These are phyloP conservation scores for Plectosphaerella cucumerina DNA, from an alignment of 2,329 filamentous ascomycete genomes.

Conservation along the genomic window DNA sequence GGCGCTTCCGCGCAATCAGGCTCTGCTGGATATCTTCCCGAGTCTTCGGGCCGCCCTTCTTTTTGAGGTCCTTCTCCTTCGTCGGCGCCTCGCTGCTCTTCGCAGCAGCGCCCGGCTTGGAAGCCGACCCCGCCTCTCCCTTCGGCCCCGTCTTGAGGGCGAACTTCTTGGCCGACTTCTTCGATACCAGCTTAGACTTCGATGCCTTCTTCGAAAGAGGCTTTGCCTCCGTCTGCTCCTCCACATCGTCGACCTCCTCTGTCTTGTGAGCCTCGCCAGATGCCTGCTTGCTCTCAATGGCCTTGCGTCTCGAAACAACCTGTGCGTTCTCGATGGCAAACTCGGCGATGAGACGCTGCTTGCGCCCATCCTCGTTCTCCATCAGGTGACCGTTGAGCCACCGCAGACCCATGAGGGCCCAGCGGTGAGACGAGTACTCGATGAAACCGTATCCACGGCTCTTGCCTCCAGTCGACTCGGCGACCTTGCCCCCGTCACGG, in stretches of 20 bases:
- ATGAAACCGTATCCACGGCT: conserved; percentile 96
- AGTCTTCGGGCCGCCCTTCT: not conserved
- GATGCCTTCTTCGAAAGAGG: conserved; percentile 22
- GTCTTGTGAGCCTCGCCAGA: conserved; percentile 12
- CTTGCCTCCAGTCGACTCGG: conserved; percentile 71
- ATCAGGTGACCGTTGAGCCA: conserved; percentile 81
- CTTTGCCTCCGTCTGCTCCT: conserved; percentile 21
- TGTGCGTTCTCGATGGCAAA: conserved; percentile 98
- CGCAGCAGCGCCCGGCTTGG: conserved; percentile 20
- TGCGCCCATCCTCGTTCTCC: conserved; percentile 64
- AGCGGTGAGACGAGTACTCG: conserved; percentile 90
- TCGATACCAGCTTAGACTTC: conserved; percentile 26
- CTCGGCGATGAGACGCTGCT: conserved; percentile 87
- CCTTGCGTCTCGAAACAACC: conserved; percentile 72
- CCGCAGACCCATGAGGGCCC: conserved; percentile 88
- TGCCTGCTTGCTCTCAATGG: conserved; percentile 24
- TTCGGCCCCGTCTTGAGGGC: conserved; percentile 21
- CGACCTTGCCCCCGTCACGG: conserved; percentile 76
- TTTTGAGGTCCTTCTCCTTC: conserved; percentile 3
- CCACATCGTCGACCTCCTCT: conserved; percentile 20
- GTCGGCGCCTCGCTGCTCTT: conserved; percentile 1
- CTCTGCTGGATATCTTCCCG: conserved; percentile 52
- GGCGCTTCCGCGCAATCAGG: conserved; percentile 81
- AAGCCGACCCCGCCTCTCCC: conserved; percentile 31
- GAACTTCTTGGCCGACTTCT: conserved; percentile 29